Base-by-base conservation (phyloP, 495 filamentous ascomycete species). In the Penicillium coffeae region DNA sequence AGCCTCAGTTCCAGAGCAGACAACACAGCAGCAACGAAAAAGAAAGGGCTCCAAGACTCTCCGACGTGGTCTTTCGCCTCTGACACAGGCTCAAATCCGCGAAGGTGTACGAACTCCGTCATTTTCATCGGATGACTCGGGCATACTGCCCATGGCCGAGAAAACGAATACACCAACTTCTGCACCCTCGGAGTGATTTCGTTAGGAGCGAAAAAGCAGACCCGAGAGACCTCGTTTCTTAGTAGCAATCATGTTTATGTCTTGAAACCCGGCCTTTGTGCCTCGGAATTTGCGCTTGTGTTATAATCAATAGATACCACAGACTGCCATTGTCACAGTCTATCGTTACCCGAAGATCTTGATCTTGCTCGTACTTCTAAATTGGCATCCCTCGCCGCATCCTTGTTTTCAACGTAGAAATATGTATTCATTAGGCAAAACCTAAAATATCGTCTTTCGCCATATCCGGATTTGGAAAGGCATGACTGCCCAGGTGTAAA, bases 41-140 rank as follows among this genome's bases (percentile, higher is more conserved):
- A 64, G 67, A 49, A 69, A 60, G 39, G 58, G 67, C 2, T 64
- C 68, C 25, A 71, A 68, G 35, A 54, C 62, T 8, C 47, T 65
- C 14, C 56, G 65, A 8, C 68, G 66, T 20, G 69, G 71, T 1
- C 30, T 70, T 22, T 74, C 72, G 18, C 69, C 72, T 47, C 49
- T 75, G 8, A 70, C 72, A 9, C 69, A 72, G 48, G 68, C 70
- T n/a, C 70, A 70, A 39, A 61, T 72, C 16, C 58, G 71, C 10
- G 72, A 75, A 41, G 68, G 70, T 32, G 59, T 70, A 16, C 62
- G 58, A 8, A 63, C 62, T 8, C 56, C 63, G 19, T 71, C 68
- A 1, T 64, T 71, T 21, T 70, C 70, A 4, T 71, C 68, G 5
- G 68, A 71, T 20, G 70, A 71, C 38, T 70, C 63, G 21, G 60